These are phyloP conservation scores for Leucosporidium yakuticum DNA, from an alignment of 768 basidiomycete species.

Conservation along the genomic window DNA sequence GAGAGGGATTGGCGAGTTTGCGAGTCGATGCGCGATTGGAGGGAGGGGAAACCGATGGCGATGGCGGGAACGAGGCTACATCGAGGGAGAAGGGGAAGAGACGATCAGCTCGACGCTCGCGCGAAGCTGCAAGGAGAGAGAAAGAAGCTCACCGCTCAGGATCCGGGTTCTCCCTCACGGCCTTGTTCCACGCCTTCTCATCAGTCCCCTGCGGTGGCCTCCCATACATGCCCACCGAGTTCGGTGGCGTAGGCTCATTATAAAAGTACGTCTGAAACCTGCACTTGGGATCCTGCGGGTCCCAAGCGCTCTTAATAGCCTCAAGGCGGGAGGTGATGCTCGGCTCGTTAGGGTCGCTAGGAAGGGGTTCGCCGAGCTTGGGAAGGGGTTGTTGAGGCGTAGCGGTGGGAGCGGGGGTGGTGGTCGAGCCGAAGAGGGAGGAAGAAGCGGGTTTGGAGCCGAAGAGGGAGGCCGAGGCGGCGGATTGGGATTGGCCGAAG, in stretches of 20 bases:
- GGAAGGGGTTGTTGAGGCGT: constrained; percentile 40
- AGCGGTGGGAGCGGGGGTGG: constrained; percentile 34
- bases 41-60: constrained; percentile 73
- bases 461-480: constrained; percentile 26
- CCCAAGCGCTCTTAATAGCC: constrained; percentile 63
- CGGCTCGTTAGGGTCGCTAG: constrained; percentile 51
- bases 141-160: constrained; percentile 56
- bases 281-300: constrained; percentile 60
- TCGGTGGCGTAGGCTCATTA: constrained; percentile 74
- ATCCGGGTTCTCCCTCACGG: constrained; percentile 73
- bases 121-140: no score
- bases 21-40: constrained; percentile 69
- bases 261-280: constrained; percentile 79
- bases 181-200: constrained; percentile 70
- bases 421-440: constrained; percentile 40
- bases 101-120: not conserved
- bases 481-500: constrained; percentile 38
- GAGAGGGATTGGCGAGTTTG: constrained; percentile 61
- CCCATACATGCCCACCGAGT: constrained; percentile 59
- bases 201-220: constrained; percentile 67
- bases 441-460: constrained; percentile 19
- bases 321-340: constrained; percentile 61
- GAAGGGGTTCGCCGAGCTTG: constrained; percentile 46
- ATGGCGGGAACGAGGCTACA: constrained; percentile 68
- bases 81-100: not conserved